Evolutionary conservation across 495 filamentous ascomycete species (phyloP), one percentile per base, ranked within the genome.

Genomic region (Opeltia flavorubescens): DNA sequence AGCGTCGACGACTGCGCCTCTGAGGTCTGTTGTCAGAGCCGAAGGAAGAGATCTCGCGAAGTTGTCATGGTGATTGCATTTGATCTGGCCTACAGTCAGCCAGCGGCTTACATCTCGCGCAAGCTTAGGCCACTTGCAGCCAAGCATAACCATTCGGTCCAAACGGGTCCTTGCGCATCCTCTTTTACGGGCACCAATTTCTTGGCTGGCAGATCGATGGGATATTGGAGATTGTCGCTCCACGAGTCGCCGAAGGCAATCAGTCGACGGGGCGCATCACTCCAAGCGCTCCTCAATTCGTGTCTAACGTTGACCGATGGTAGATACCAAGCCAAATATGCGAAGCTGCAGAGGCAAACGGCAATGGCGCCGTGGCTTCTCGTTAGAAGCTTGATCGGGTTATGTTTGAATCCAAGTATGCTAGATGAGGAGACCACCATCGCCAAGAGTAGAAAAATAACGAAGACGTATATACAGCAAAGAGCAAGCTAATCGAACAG

Each of bases 241-340:
- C 67, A 71, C 12, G 69, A 68, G 50, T 73, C 68, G 1, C 68
- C 67, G 49, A 71, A 73, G 2, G 70, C 62, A 2, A 71, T 62
- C 38, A 72, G 54, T 55, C 69, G 44, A 38, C 49, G 33, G 20
- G 52, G 52, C 11, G 44, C 43, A 12, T 51, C 20, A 21, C 46
- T 40, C 52, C 52, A 51, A 24, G 42, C 42, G 30, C 29, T 44
- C 42, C 30, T 17, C 26, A 44, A 44, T 27, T 44, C 42, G 25
- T 44, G 7, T 26, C 21, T 44, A 13, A 44, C 42, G 21, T 33
- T 33, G 29, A 21, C 25, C 6, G 26, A 28, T 27, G 42, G 42
- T 13, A 44, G 42, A 15, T 30, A 30, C 25, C 29, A 44, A 26
- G 24, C 23, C 42, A 44, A 26, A 13, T 44, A 44, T 13, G 30